Evolutionary conservation across 164 flowering plant species (phyloP), one percentile per base, ranked within the genome.

Genomic region (Annona squamosa): DNA sequence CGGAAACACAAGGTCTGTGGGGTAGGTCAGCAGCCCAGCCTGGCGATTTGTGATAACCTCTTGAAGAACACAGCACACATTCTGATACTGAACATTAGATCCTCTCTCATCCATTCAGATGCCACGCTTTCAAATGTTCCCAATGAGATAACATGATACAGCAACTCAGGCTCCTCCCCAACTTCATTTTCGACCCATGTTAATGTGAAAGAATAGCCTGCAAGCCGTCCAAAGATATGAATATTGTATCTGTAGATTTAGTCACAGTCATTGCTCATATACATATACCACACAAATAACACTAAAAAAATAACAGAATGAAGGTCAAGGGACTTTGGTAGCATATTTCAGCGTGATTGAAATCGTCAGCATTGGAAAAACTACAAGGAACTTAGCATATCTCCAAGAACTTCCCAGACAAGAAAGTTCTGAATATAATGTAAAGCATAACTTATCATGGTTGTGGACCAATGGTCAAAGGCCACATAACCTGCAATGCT

Each of bases 31-130:
- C 52, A 66, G 61, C 70, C 77, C 67, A 79, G 73, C 48, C 85
- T 84, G 77, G 89, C 77, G 7, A 94, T 84, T 62, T 88, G 85
- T 45, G 89, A 82, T 37, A 94, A 66, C 78, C 90, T 87, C 77
- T 88, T 80, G 71, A 94, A 91, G 85, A 92, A 92, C 64, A 85
- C 47, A 2, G 91, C 86, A 76, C 90, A 91, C 97, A 94, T 92
- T 70, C 79, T 82, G 52, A 75, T 77, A 80, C 89, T 83, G 77
- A 94, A 92, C 66, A 86, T 80, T 2, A 94, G 41, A 47, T 71
- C 88, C 65, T 91, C 93, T 78, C 83, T 82, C 98, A 94, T 94
- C 94, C 94, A 94, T 57, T 83, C 95, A 48, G 91, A 93, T 47
- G 97, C 98, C 19, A 92, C 84, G 73, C 88, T 86, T 69, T 87